phyloP scores from a whole-genome alignment of 345 rosid genomes.

The Eucalyptus brandiana region DNA sequence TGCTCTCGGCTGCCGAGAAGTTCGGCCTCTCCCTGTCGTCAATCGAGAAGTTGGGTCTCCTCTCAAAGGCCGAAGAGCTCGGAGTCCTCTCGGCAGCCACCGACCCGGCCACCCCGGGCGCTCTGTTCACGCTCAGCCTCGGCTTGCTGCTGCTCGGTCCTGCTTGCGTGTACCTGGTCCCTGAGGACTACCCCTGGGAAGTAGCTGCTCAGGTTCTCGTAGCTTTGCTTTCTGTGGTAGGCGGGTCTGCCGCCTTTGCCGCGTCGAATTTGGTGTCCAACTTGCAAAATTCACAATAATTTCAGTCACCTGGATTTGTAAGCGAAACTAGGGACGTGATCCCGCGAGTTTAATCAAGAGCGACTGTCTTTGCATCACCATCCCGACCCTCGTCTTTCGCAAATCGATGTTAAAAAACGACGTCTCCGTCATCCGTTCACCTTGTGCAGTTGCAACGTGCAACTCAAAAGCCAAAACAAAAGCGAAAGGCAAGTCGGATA shows the following conservation, averaged over 20 bases:
- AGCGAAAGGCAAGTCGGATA: neutral
- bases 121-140: constrained; percentile 49
- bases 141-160: constrained; percentile 77
- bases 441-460: neutral
- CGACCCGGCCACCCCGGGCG: constrained; percentile 63
- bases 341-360: neutral
- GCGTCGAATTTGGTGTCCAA: constrained; percentile 70
- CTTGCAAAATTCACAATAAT: constrained; percentile 58
- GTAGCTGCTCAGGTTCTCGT: constrained; percentile 46
- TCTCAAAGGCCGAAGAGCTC: constrained; percentile 82
- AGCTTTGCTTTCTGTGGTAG: constrained; percentile 44
- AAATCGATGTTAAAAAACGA: neutral
- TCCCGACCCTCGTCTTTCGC: neutral
- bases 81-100: constrained; percentile 89
- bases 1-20: constrained; percentile 86
- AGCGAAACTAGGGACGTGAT: neutral
- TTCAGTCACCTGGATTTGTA: constrained; percentile 11
- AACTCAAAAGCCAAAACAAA: neutral
- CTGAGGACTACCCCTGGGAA: constrained; percentile 73
- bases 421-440: neutral
- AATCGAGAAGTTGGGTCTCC: constrained; percentile 87
- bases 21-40: constrained; percentile 72
- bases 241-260: constrained; percentile 90
- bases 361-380: neutral
- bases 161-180: constrained; percentile 57